Conservation (phyloP, 805 yeast species). For the Pichia nakasei region DNA sequence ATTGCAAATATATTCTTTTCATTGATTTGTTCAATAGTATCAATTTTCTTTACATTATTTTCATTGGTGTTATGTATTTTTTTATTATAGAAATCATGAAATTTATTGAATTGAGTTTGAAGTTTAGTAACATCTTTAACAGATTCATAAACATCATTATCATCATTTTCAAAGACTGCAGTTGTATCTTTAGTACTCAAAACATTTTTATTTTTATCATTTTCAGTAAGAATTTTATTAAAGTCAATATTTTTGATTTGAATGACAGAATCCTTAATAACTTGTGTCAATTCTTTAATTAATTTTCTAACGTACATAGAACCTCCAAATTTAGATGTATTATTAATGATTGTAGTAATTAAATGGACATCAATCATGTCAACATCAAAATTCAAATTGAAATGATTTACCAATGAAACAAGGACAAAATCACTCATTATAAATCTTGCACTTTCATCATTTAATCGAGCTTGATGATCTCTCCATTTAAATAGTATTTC, state of each 20-base stretch:
- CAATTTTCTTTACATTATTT: background rate
- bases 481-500: constrained; percentile 73
- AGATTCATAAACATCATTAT: constrained; percentile 13
- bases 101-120: constrained; percentile 15
- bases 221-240: constrained; percentile 31
- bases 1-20: constrained; percentile 14
- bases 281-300: constrained; percentile 48
- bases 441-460: constrained; percentile 79
- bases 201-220: constrained; percentile 14
- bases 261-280: constrained; percentile 38
- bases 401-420: constrained; percentile 39
- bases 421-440: constrained; percentile 77
- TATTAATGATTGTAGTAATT: constrained; percentile 40
- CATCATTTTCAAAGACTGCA: background rate
- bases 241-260: constrained; percentile 15
- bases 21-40: background rate
- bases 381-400: constrained; percentile 29
- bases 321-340: constrained; percentile 38
- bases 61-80: background rate
- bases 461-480: constrained; percentile 60
- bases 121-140: constrained; percentile 19
- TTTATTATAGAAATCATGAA: constrained; percentile 9
- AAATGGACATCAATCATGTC: constrained; percentile 47
- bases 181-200: constrained; percentile 17
- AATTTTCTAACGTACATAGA: constrained; percentile 38